Evolutionary conservation across 805 yeast genomes (phyloP), one percentile per base, ranked within the genome.

Genomic region (Lachancea waltii): DNA sequence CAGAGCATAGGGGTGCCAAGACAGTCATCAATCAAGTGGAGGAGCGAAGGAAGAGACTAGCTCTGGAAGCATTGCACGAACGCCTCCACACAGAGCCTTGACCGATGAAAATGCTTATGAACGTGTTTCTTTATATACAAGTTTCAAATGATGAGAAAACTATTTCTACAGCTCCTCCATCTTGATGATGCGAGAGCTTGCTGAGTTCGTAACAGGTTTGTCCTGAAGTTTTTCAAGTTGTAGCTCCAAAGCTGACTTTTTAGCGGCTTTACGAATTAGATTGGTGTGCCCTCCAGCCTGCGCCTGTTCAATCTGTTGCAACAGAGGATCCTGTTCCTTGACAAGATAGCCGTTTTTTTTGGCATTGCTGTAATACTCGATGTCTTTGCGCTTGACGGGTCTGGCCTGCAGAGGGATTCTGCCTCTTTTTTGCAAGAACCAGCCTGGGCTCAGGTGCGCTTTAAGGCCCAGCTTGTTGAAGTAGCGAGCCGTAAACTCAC

Each of bases 401-500:
- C 87, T 77, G 1, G 97, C 87, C 36, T 75, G 79, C 47, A 85
- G 59, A 31, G 97, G 97, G 11, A 89, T 60, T 47, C 86, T 77
- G 13, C 94, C 95, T 54, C 77, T 79, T 51, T 72, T 81, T 46
- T 69, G 61, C 33, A 83, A 58, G 50, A 79, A 82, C 60, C 79
- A 69, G 33, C 76, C 73, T 8, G 97, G 97, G 32, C 79, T 63
- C 27, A 85, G 67, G 53, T 86, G 92, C 3, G 86, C 90, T 51
- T 76, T 69, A 52, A 83, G 73, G 3, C 85, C 80, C 23, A 86
- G 63, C 32, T 74, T 70, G 35, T 77, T 74, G 55, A 73, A 82
- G 60, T 80, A 90, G 42, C 73, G 72, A 4, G 95, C 79, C 11
- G 81, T 76, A 62, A 78, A 85, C 33, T 72, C 70, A 25, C 94